Conservation (phyloP, 495 filamentous ascomycete species). For the Penicillium paradoxum region DNA sequence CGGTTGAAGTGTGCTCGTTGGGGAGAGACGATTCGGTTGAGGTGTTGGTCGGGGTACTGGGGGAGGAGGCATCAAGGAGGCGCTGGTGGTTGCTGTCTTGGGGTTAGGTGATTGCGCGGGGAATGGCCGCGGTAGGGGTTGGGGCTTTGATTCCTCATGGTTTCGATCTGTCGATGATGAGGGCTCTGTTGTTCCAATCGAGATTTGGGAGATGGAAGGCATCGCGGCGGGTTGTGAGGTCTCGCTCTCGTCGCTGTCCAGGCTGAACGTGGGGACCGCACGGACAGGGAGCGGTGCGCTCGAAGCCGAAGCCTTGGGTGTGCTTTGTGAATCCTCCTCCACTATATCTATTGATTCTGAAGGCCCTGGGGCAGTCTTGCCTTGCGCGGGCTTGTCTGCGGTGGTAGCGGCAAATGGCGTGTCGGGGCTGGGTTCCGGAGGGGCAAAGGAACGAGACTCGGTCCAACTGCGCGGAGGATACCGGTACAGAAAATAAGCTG, state of each 20-base stretch:
- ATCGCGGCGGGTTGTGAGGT: slow-evolving; percentile 5
- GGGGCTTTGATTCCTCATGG: slow-evolving; percentile 5
- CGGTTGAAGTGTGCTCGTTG: slow-evolving; percentile 12
- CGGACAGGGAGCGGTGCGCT: slow-evolving; percentile 21
- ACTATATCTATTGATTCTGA: slow-evolving; percentile 11
- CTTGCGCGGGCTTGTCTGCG: slow-evolving; percentile 7
- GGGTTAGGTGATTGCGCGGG: slow-evolving; percentile 13
- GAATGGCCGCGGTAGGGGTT: slow-evolving; percentile 17
- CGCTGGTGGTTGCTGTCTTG: slow-evolving; percentile 10
- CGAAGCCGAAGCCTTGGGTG: slow-evolving; percentile 44
- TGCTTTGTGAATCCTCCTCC: slow-evolving; percentile 34
- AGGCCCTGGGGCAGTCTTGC: slow-evolving; percentile 5
- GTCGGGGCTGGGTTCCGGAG: slow-evolving; percentile 21
- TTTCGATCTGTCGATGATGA: slow-evolving; percentile 1
- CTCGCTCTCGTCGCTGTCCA: slow-evolving; percentile 16
- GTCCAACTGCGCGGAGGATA: slow-evolving; percentile 25
- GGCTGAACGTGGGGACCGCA: slow-evolving; percentile 31
- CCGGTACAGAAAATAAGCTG: slow-evolving; percentile 32
- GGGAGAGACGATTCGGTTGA: slow-evolving; percentile 17
- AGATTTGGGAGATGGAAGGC: slow-evolving; percentile 1
- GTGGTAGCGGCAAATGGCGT: slow-evolving; percentile 5
- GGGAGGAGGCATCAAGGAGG: slow-evolving; percentile 37
- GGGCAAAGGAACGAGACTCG: slow-evolving; percentile 12
- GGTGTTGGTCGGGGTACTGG: slow-evolving; percentile 25
- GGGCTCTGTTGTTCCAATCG: slow-evolving; percentile 10